Evolutionary conservation across 371 early-diverging fungal genomes (phyloP).

Genomic region (Lichtheimia hyalospora): DNA sequence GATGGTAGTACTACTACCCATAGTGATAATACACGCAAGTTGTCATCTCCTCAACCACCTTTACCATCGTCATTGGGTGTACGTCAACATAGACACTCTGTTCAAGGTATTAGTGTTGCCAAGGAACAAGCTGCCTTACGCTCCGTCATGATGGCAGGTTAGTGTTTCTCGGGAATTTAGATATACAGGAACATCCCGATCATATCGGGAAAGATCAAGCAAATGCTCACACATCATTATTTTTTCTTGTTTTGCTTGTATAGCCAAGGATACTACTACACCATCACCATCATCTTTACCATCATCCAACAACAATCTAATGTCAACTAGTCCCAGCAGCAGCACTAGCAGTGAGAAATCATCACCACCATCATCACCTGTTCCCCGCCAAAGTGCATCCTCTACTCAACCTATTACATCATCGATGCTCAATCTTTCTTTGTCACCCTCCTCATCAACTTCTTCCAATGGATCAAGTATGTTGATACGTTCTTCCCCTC

Average conservation of each 20-base stretch:
- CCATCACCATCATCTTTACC: background rate
- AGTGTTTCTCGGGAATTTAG: no score
- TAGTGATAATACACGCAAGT: background rate
- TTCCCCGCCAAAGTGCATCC: conserved; percentile 16
- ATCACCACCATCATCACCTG: conserved; percentile 16
- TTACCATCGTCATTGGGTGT: conserved; percentile 5
- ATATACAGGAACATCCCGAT: no score
- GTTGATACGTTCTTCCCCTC: background rate
- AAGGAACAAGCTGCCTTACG: conserved; percentile 41
- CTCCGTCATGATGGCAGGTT: conserved; percentile 3
- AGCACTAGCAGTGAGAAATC: conserved; percentile 6
- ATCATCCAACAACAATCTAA: background rate
- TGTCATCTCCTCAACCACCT: conserved; percentile 9
- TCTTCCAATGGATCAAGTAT: conserved; percentile 22
- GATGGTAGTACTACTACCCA: background rate
- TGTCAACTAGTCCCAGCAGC: conserved; percentile 2
- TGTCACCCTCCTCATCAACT: conserved; percentile 36
- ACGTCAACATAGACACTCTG: conserved; percentile 47
- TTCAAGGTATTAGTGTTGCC: conserved; percentile 47
- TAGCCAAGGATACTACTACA: background rate
- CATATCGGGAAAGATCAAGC: no score
- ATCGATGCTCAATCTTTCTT: conserved; percentile 42
- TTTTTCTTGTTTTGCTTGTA: background rate
- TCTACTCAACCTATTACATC: conserved; percentile 20
- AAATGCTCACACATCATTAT: background rate